Base-by-base conservation (phyloP, 192 early-diverging fungal species). In the Thamnidium elegans region DNA sequence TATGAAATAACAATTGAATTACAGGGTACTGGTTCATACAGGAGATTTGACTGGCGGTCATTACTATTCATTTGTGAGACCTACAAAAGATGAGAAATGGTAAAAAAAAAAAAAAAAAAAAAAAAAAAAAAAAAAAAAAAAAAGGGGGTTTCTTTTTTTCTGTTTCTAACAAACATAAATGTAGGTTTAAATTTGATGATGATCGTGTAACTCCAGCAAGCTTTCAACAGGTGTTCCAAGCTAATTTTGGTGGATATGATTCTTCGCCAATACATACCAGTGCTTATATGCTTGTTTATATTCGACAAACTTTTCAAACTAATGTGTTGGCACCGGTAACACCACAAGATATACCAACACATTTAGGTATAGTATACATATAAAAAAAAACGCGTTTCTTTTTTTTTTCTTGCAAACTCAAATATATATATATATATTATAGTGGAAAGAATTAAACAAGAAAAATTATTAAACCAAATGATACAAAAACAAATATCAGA, bases 281-380 rank as follows among this genome's bases (percentile, higher is more conserved):
- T 66, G 97, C 97, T 10, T 99, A 99, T 81, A 97, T 99, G 96
- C 78, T 99, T 73, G 95, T 97, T 19, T 99, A 99, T 66, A 86
- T 99, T 42, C 89, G 94, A 52, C 85, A 93, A 68, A 64, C 77
- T 9, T 78, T 87, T 66, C 73, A 87, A 60, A 87, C 88, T 34
- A 64, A 83, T n/a, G 82, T 97, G 26, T 76, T 98, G 52, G 76
- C 79, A 9, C 80, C 84, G 19, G 71, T 91, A 1, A 77, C 79
- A 11, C 77, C 80, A 11, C 66, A 76, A 6, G 93, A 96, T 32
- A 89, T 95, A 52, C 96, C 95, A 8, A 76, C 74, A 52, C 94
- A 98, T 71, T 70, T 74, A 54, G 43, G 58, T 59, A 59, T 1
- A 10, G 9, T 39, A 39, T 39, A 39, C 0, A 9, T 0, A 39